Evolutionary conservation across 1,284 basidiomycete genomes (phyloP).

Genomic region (Veloporphyrellus conicus): DNA sequence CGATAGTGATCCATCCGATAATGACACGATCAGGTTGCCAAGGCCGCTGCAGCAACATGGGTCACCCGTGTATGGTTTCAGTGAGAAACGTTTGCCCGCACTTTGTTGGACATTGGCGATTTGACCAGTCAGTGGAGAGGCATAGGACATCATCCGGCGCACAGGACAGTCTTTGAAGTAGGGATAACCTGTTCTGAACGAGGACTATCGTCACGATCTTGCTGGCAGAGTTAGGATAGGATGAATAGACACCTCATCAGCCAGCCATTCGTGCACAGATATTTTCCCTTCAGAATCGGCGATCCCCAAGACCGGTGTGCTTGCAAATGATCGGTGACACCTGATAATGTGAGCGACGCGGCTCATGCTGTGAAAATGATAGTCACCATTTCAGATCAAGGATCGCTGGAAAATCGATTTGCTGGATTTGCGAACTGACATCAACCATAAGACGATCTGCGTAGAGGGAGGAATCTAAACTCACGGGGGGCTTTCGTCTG

Average conservation of each 20-base stretch:
- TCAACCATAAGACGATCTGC: conserved; percentile 6
- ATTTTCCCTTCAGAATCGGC: conserved; percentile 83
- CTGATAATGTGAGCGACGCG: conserved; percentile 34
- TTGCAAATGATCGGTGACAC: conserved; percentile 49
- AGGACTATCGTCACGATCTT: conserved; percentile 2
- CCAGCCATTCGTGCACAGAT: conserved; percentile 55
- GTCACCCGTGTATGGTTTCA: neutral
- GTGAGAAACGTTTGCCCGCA: conserved; percentile 18
- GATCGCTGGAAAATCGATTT: conserved; percentile 74
- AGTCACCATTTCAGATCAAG: conserved; percentile 92
- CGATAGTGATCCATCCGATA: conserved; percentile 72
- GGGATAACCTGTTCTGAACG: conserved; percentile 44
- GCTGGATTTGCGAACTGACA: conserved; percentile 59
- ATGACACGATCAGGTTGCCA: conserved; percentile 69
- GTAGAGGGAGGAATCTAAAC: neutral
- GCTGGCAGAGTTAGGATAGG: neutral
- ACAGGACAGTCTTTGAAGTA: conserved; percentile 51
- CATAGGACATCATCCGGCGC: conserved; percentile 62
- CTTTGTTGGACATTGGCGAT: conserved; percentile 44
- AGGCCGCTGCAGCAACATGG: conserved; percentile 35
- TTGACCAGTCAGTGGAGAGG: conserved; percentile 87
- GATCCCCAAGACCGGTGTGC: conserved; percentile 55
- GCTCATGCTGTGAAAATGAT: neutral
- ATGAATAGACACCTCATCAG: conserved; percentile 42
- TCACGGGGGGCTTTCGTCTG: conserved; percentile 10